Evolutionary conservation across 441 rosid species (phyloP), one percentile per base, ranked within the genome.

Genomic region (Theobroma grandiflorum): DNA sequence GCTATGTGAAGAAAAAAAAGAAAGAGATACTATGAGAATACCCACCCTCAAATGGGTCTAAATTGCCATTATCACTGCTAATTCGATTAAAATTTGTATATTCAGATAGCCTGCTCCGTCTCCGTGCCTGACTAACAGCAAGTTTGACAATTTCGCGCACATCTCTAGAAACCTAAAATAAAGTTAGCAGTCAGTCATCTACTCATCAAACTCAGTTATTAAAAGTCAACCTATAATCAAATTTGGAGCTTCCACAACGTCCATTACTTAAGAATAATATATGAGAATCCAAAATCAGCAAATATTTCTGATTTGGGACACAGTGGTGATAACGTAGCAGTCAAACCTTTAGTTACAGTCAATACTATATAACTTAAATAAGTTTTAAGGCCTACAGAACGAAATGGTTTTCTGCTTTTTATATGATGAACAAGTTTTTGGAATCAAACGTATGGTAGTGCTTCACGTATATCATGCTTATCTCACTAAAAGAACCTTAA

Each of bases 121-220:
- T 93, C 84, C 85, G 92, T 43, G 96, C 96, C 87, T 92, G 97
- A 58, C 85, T 91, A 76, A 91, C 89, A 72, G 96, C 98, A 83
- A 91, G 96, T 85, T 94, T 93, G 85, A 91, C 88, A 26, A 96
- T 90, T 82, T 94, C 98, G 2, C 94, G 97, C 78, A 94, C 89
- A 85, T 93, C 89, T 86, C 88, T 87, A 26, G 98, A 91, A 82
- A 90, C 93, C 99, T 96, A 82, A 79, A 76, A 80, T 67, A 80
- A 77, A 50, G 47, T 76, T 67, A 84, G 75, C 43, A 75, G 33
- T 18, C 35, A 40, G 81, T 74, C 71, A 77, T 64, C 68, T 43
- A 65, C 15, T 50, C 68, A 74, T 58, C 70, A 61, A 78, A 66
- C 47, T 47, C 18, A 26, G 53, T 8, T 58, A 9, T 26, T 8